Percentiles rank a stretch among this genome's conserved stretches.
phyloP scores from a whole-genome alignment of 192 early-diverging fungal genomes.

The Mortierella antarctica region DNA sequence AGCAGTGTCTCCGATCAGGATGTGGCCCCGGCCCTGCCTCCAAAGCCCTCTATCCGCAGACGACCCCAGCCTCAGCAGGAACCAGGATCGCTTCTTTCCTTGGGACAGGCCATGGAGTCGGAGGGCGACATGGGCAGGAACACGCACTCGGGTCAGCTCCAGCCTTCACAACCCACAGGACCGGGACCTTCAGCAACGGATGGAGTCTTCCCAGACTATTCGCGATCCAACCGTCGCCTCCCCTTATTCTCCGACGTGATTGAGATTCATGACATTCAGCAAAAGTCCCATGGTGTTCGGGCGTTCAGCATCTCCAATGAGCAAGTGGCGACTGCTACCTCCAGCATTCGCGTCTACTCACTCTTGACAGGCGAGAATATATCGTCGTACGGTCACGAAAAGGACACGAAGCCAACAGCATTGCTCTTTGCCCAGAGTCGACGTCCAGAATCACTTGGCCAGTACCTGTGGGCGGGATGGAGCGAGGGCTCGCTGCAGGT shows the following conservation, averaged over 20 bases:
- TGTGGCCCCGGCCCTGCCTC: constrained; percentile 32
- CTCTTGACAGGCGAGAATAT: constrained; percentile 58
- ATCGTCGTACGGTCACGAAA: constrained; percentile 58
- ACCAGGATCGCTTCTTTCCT: constrained; percentile 16
- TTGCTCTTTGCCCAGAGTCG: constrained; percentile 68
- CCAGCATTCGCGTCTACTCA: constrained; percentile 57
- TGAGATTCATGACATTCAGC: constrained; percentile 46
- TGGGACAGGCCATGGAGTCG: constrained; percentile 2
- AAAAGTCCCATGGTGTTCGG: constrained; percentile 59
- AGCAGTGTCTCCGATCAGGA: constrained; percentile 22
- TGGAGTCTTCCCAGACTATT: constrained; percentile 60
- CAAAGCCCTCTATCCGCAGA: constrained; percentile 33
- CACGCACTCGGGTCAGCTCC: background rate
- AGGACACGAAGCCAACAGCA: constrained; percentile 60
- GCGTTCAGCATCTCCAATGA: constrained; percentile 65
- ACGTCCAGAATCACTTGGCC: constrained; percentile 63
- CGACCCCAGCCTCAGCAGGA: constrained; percentile 30
- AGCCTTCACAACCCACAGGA: constrained; percentile 14
- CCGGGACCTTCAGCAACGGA: constrained; percentile 15
- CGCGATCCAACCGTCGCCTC: constrained; percentile 65
- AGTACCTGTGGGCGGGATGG: constrained; percentile 73
- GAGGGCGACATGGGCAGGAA: constrained; percentile 15
- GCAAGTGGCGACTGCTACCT: constrained; percentile 57
- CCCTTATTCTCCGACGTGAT: constrained; percentile 60
- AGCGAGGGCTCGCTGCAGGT: constrained; percentile 71